Conservation (phyloP, 2,329 filamentous ascomycete species). For the Metarhizium humberi region DNA sequence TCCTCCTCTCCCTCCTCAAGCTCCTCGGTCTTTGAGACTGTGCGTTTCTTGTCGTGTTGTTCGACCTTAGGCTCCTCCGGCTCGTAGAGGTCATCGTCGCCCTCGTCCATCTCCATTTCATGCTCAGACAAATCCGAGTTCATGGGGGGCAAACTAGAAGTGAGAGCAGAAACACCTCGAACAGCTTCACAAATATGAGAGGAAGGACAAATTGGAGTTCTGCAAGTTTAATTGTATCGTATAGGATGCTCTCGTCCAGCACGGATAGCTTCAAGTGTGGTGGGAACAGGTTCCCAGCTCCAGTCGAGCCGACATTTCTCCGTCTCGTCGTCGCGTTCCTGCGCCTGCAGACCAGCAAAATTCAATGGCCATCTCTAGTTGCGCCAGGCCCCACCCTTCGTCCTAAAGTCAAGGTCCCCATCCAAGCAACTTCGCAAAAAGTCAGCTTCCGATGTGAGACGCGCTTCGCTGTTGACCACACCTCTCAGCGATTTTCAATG, state of each 20-base stretch:
- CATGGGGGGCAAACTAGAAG: background rate
- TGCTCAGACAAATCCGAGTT: slow-evolving; percentile 8
- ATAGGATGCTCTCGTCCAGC: background rate
- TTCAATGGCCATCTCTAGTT: background rate
- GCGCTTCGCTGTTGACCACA: background rate
- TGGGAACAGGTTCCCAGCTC: slow-evolving; percentile 6
- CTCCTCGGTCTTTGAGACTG: slow-evolving; percentile 37
- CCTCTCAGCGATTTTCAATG: slow-evolving; percentile 23
- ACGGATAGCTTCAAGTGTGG: background rate
- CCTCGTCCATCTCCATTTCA: slow-evolving; percentile 58
- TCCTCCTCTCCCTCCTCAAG: slow-evolving; percentile 57
- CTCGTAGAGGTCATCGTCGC: slow-evolving; percentile 59
- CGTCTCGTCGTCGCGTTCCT: slow-evolving; percentile 6
- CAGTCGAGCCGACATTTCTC: slow-evolving; percentile 19
- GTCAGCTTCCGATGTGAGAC: slow-evolving; percentile 3
- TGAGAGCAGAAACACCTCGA: background rate
- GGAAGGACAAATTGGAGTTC: background rate
- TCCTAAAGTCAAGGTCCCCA: background rate
- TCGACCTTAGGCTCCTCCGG: slow-evolving; percentile 44
- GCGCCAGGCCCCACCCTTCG: background rate
- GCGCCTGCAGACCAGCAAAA: background rate
- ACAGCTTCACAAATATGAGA: background rate
- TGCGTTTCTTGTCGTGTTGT: slow-evolving; percentile 18
- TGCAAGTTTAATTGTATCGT: background rate
- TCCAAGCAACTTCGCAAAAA: slow-evolving; percentile 3